These are phyloP conservation scores for Hypoxylon perforatum DNA, from an alignment of 495 filamentous ascomycete genomes.

Conservation along the genomic window DNA sequence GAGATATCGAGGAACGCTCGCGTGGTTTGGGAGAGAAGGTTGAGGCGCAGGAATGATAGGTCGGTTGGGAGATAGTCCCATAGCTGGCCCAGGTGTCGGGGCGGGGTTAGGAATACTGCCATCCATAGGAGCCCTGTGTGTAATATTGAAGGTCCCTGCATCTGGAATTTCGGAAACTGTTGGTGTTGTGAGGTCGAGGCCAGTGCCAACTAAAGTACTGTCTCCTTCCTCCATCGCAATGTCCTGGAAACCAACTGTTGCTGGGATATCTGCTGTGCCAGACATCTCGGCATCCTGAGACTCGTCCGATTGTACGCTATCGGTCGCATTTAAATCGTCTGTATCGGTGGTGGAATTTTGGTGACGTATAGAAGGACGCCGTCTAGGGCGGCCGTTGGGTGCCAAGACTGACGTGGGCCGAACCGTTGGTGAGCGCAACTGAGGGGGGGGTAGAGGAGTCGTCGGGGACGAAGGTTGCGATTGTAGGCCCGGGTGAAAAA, in stretches of 20 bases:
- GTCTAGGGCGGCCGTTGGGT: constrained; percentile 55
- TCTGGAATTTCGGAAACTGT: constrained; percentile 87
- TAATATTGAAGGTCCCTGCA: constrained; percentile 92
- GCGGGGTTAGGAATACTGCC: constrained; percentile 81
- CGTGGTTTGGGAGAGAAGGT: constrained; percentile 69
- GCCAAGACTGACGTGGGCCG: constrained; percentile 62
- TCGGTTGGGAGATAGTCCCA: constrained; percentile 81
- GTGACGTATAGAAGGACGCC: constrained; percentile 84
- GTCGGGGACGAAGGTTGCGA: constrained; percentile 96
- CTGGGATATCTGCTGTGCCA: constrained; percentile 82
- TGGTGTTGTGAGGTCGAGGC: constrained; percentile 77
- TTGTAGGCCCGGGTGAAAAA: constrained; percentile 73
- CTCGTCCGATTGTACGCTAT: constrained; percentile 78
- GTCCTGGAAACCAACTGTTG: constrained; percentile 80
- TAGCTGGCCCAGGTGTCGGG: constrained; percentile 65
- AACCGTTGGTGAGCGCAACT: constrained; percentile 62
- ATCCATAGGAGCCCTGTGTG: constrained; percentile 87
- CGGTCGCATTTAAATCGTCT: constrained; percentile 81
- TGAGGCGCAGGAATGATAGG: constrained; percentile 79
- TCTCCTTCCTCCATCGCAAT: constrained; percentile 81
- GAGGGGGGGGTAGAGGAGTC: constrained; percentile 79
- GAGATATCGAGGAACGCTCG: constrained; percentile 75
- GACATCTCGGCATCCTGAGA: constrained; percentile 71
- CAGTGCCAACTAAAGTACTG: constrained; percentile 77
- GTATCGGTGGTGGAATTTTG: constrained; percentile 87